These are phyloP conservation scores for Suillus cothurnatus DNA, from an alignment of 768 basidiomycete species.

Conservation along the genomic window DNA sequence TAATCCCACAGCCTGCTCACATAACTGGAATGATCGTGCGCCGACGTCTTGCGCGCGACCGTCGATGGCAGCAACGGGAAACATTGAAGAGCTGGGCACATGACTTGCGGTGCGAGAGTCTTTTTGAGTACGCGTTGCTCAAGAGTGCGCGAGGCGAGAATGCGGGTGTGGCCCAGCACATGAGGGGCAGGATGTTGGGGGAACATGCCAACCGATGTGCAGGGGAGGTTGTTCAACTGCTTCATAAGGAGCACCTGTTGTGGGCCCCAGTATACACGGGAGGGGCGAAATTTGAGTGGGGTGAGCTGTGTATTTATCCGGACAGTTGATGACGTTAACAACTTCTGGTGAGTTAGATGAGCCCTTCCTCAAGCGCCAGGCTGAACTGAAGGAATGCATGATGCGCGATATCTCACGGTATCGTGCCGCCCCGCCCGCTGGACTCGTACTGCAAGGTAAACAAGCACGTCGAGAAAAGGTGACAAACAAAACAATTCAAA, in stretches of 20 bases:
- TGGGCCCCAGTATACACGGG: conserved; percentile 4
- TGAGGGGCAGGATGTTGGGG: background rate
- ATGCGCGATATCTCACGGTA: conserved; percentile 45
- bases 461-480: conserved; percentile 63
- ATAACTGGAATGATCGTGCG: conserved; percentile 69
- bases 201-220: background rate
- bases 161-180: background rate
- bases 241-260: background rate
- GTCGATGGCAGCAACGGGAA: conserved; percentile 42
- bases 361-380: background rate
- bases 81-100: conserved; percentile 35
- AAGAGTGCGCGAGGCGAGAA: background rate
- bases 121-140: conserved; percentile 38
- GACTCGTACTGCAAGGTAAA: conserved; percentile 50
- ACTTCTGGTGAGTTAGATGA: background rate
- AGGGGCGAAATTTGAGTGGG: background rate
- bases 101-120: conserved; percentile 39
- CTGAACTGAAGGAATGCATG: conserved; percentile 34
- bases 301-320: background rate
- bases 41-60: conserved; percentile 45
- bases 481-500: conserved; percentile 65
- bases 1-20: conserved; percentile 77
- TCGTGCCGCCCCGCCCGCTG: conserved; percentile 44
- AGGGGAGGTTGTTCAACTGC: background rate
- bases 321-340: background rate